These are phyloP conservation scores for Metschnikowia chrysomelidarum DNA, from an alignment of 805 yeast species.

Conservation along the genomic window DNA sequence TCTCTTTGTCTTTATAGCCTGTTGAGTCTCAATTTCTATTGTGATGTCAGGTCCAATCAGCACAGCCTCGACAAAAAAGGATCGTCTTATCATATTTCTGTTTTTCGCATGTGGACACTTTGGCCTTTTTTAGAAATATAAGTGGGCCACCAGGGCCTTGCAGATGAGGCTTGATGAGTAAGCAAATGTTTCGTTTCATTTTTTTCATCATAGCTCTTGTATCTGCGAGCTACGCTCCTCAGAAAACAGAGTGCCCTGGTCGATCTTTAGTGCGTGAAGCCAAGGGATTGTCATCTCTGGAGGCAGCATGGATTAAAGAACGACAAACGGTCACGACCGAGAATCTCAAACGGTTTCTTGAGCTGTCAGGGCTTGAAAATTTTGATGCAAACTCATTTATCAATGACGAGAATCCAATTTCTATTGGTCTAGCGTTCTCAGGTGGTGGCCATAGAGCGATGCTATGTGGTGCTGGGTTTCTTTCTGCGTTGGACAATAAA, in stretches of 20 bases:
- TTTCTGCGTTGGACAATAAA: conserved; percentile 11
- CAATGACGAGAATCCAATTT: conserved; percentile 1
- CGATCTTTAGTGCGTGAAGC: conserved; percentile 11
- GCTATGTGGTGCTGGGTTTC: conserved; percentile 11
- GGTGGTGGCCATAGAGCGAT: conserved; percentile 16
- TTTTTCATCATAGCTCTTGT: background rate
- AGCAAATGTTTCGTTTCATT: conserved; percentile 1
- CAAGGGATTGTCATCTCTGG: conserved; percentile 3
- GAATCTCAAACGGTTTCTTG: conserved; percentile 5
- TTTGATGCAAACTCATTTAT: conserved; percentile 9
- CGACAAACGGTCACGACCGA: background rate
- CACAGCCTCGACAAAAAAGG: background rate
- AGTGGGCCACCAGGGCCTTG: no score
- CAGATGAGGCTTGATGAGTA: no score
- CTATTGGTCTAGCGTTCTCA: conserved; percentile 12
- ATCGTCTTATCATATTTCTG: no score
- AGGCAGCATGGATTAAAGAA: conserved; percentile 8
- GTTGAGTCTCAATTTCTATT: background rate
- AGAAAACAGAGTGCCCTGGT: conserved; percentile 5
- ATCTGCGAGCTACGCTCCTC: conserved; percentile 7
- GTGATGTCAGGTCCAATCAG: background rate
- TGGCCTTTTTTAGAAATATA: background rate
- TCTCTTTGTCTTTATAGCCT: no score
- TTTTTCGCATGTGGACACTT: background rate
- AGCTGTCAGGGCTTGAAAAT: conserved; percentile 6